Evolutionary conservation across 441 rosid species (phyloP).

Genomic region (Hura crepitans): DNA sequence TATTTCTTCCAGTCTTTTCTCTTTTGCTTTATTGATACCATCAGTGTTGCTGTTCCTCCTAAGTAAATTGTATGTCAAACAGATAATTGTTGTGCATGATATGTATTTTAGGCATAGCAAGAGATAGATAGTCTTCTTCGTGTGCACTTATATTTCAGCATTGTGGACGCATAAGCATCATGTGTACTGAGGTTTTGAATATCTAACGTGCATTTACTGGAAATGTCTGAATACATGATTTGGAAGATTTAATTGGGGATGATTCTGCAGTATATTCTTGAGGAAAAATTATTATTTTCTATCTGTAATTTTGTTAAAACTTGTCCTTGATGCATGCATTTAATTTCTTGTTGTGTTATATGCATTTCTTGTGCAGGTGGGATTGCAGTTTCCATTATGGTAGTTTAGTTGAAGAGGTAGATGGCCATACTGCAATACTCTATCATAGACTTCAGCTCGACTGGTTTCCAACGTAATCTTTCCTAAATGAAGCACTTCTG

Average conservation of each 20-base stretch:
- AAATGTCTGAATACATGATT: not conserved
- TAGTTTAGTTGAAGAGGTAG: slow-evolving; percentile 98
- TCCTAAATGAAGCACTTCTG: slow-evolving; percentile 8
- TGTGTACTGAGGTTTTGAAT: not conserved
- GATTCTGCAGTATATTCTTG: not conserved
- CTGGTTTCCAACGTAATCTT: slow-evolving; percentile 88
- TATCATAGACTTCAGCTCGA: slow-evolving; percentile 96
- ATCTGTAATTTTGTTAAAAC: not conserved
- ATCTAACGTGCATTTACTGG: not conserved
- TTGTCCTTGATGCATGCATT: not conserved
- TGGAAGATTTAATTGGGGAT: not conserved
- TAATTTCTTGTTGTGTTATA: slow-evolving; percentile 5
- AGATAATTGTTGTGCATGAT: not conserved
- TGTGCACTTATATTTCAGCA: not conserved
- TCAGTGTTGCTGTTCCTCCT: not conserved
- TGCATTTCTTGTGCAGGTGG: slow-evolving; percentile 65
- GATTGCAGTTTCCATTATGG: slow-evolving; percentile 95
- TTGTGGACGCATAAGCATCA: not conserved
- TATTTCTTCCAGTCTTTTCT: not conserved
- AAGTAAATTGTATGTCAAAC: not conserved
- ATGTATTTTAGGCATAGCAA: not conserved
- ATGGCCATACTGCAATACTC: slow-evolving; percentile 96
- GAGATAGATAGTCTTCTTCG: not conserved
- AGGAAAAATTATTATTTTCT: not conserved
- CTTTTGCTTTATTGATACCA: not conserved